These are phyloP conservation scores for Arctium lappa DNA, from an alignment of 129 eudicot species.

Conservation along the genomic window DNA sequence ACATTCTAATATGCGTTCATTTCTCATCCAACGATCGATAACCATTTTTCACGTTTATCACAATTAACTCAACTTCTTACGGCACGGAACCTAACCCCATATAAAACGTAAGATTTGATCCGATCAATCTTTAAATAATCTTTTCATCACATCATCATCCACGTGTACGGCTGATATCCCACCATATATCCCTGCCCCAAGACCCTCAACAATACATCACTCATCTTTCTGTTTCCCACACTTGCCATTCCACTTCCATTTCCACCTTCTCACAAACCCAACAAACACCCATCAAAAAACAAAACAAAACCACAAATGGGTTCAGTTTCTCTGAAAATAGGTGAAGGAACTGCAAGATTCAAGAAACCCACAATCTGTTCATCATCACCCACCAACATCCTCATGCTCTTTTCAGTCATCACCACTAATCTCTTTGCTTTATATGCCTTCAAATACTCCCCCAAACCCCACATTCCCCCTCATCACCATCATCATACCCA, in stretches of 20 bases:
- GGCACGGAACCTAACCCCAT: too few relatives aligned
- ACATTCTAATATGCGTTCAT: too few relatives aligned
- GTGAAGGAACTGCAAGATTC: conserved; percentile 96
- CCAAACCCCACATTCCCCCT: conserved; percentile 32
- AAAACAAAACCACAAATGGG: conserved; percentile 52
- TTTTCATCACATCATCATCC: too few relatives aligned
- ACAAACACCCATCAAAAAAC: conserved; percentile 13
- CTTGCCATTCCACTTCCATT: not conserved
- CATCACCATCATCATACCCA: conserved; percentile 45
- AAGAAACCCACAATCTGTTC: conserved; percentile 72
- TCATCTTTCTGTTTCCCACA: conserved; percentile 22
- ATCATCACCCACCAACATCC: conserved; percentile 77
- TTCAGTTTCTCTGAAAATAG: conserved; percentile 85
- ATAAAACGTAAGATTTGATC: too few relatives aligned
- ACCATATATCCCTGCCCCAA: too few relatives aligned
- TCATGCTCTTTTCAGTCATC: conserved; percentile 87
- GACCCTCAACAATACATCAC: not conserved
- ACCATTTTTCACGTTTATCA: too few relatives aligned
- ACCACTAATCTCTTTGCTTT: conserved; percentile 92
- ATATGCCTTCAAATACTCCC: conserved; percentile 80
- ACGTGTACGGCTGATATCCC: too few relatives aligned
- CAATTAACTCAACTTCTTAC: too few relatives aligned
- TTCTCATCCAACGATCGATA: too few relatives aligned
- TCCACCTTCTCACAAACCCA: not conserved
- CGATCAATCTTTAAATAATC: too few relatives aligned